Evolutionary conservation across 2,329 filamentous ascomycete genomes (phyloP).

Genomic region (Reticulascus tulasneorum): DNA sequence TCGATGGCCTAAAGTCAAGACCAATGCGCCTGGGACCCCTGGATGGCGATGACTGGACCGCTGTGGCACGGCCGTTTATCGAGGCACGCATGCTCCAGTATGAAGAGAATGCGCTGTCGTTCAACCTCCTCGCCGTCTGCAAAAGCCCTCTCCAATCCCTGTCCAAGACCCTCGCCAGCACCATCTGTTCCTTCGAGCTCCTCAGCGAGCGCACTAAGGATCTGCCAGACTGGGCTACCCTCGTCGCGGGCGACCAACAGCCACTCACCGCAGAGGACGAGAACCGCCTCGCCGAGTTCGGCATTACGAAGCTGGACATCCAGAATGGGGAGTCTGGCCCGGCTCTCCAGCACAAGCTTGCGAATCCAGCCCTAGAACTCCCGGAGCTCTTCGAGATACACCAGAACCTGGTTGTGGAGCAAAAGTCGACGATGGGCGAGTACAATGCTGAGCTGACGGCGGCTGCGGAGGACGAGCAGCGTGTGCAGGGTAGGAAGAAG

Average conservation of each 20-base stretch:
- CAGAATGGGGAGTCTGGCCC: constrained; percentile 13
- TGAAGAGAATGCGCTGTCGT: constrained; percentile 63
- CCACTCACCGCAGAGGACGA: constrained; percentile 19
- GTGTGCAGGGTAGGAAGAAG: constrained; percentile 52
- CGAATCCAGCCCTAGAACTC: constrained; percentile 3
- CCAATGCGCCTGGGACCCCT: constrained; percentile 58
- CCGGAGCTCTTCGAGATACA: constrained; percentile 31
- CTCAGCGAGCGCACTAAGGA: constrained; percentile 35
- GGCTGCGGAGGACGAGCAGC: constrained; percentile 45
- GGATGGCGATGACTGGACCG: constrained; percentile 58
- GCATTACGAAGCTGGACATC: constrained; percentile 22
- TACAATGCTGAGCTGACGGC: constrained; percentile 45
- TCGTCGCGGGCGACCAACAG: constrained; percentile 7
- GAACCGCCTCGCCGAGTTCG: constrained; percentile 24
- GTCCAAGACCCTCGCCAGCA: constrained; percentile 40
- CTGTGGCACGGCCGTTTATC: constrained; percentile 60
- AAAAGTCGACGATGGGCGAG: constrained; percentile 36
- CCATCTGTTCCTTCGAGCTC: constrained; percentile 33
- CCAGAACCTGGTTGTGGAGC: constrained; percentile 34
- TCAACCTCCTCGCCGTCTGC: constrained; percentile 73
- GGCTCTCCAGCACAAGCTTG: constrained; percentile 5
- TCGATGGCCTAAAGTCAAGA: constrained; percentile 76
- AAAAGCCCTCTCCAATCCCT: constrained; percentile 57
- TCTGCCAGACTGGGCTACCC: constrained; percentile 4
- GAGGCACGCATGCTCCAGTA: constrained; percentile 63